Evolutionary conservation across 2,329 filamentous ascomycete genomes (phyloP).

Genomic region (Lasiodiplodia citricola): DNA sequence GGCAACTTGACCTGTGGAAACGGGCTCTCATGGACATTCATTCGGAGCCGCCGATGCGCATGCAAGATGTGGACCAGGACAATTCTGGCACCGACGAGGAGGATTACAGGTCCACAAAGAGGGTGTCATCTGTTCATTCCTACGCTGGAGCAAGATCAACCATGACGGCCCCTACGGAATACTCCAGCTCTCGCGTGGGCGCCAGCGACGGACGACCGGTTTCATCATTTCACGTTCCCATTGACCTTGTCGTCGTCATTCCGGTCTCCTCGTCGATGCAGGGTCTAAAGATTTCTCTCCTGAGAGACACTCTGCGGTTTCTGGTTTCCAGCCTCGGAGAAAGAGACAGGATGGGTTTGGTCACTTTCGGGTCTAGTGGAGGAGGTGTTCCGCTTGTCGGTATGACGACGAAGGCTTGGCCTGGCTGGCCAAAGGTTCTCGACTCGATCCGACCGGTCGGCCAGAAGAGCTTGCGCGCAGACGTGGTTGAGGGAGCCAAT

Average conservation of each 20-base stretch:
- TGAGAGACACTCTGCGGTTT: constrained; percentile 90
- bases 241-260: constrained; percentile 95
- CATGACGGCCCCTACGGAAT: constrained; percentile 70
- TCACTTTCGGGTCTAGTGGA: constrained; percentile 93
- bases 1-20: constrained; percentile 88
- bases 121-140: constrained; percentile 82
- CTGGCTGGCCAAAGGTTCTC: constrained; percentile 85
- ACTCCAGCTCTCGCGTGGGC: constrained; percentile 50
- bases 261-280: constrained; percentile 99
- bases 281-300: constrained; percentile 95
- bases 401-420: constrained; percentile 96
- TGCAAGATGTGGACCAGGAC: constrained; percentile 77
- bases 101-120: constrained; percentile 69
- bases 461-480: constrained; percentile 93
- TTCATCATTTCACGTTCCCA: constrained; percentile 78
- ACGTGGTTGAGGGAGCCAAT: constrained; percentile 96
- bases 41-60: constrained; percentile 62
- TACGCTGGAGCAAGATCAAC: constrained; percentile 81
- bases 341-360: constrained; percentile 92
- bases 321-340: constrained; percentile 89
- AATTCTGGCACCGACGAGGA: constrained; percentile 87
- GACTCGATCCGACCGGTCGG: constrained; percentile 89
- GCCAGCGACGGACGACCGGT: constrained; percentile 51
- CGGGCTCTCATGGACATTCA: constrained; percentile 86
- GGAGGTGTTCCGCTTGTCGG: constrained; percentile 95